A percentile compares a stretch with the other conserved stretches of the same genome.
phyloP scores from a whole-genome alignment of 176 grass and related monocot genomes.

The Bolboschoenus planiculmis region DNA sequence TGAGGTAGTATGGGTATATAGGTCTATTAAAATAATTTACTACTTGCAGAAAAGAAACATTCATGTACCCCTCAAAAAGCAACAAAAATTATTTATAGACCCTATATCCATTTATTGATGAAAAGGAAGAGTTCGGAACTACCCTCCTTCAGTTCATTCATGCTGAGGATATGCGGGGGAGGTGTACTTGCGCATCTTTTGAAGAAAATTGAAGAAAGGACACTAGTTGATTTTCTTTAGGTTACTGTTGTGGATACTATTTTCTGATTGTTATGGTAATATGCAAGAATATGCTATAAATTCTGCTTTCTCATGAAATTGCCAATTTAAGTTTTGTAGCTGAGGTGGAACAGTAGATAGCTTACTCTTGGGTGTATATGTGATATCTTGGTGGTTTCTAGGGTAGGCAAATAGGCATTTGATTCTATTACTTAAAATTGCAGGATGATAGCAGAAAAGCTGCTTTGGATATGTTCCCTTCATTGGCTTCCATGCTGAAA shows the following conservation, averaged over 20 bases:
- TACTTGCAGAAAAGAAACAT: not conserved
- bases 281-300: not conserved
- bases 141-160: not conserved
- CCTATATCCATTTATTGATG: not conserved
- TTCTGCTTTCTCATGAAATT: not conserved
- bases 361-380: not conserved
- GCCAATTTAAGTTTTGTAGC: not conserved
- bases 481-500: slow-evolving; percentile 41
- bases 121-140: not conserved
- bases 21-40: not conserved
- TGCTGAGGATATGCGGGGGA: not conserved
- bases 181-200: not conserved
- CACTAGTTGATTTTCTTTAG: not conserved
- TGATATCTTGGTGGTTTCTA: not conserved
- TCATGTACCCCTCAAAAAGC: not conserved
- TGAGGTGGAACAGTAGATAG: not conserved
- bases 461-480: slow-evolving; percentile 74
- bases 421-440: slow-evolving; percentile 4
- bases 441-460: slow-evolving; percentile 93
- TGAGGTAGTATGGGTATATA: not conserved
- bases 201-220: slow-evolving; percentile 2
- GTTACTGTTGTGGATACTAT: not conserved
- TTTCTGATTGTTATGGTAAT: not conserved
- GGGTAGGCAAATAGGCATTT: not conserved
- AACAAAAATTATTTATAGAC: not conserved